A percentile compares a stretch with the other conserved stretches of the same genome.
phyloP scores from a whole-genome alignment of 352 stramenopile genomes.

The Phytophthora citrophthora region DNA sequence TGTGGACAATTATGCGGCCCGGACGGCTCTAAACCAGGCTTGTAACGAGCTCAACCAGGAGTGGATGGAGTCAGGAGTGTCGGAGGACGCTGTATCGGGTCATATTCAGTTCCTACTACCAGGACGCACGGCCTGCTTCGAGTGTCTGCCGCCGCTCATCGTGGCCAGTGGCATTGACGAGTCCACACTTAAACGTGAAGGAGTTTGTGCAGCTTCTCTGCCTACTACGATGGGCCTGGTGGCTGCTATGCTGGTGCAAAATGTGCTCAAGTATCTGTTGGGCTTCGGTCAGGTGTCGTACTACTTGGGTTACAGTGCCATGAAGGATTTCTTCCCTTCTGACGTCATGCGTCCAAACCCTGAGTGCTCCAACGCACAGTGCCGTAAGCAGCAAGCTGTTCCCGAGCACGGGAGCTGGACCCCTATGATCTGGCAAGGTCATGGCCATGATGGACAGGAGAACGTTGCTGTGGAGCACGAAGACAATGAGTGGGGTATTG shows the following conservation, averaged over 20 bases:
- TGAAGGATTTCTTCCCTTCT: conserved; percentile 89
- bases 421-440: conserved; percentile 75
- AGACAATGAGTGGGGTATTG: conserved; percentile 91
- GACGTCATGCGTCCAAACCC: conserved; percentile 85
- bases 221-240: conserved; percentile 92
- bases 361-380: conserved; percentile 83
- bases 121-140: conserved; percentile 88
- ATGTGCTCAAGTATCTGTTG: conserved; percentile 88
- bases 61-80: conserved; percentile 93
- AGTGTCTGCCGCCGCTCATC: conserved; percentile 88
- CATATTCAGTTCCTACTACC: conserved; percentile 91
- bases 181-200: conserved; percentile 87
- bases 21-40: conserved; percentile 88
- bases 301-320: conserved; percentile 87
- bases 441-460: conserved; percentile 59
- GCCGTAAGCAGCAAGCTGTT: conserved; percentile 68
- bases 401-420: conserved; percentile 57
- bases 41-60: conserved; percentile 87
- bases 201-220: conserved; percentile 88
- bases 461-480: conserved; percentile 63
- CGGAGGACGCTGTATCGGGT: conserved; percentile 89
- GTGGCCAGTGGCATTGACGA: conserved; percentile 89
- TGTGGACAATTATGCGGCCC: conserved; percentile 91
- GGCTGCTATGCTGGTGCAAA: conserved; percentile 87
- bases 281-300: conserved; percentile 89